Conservation (phyloP, 192 early-diverging fungal genomes). For the Mortierella hygrophila region DNA sequence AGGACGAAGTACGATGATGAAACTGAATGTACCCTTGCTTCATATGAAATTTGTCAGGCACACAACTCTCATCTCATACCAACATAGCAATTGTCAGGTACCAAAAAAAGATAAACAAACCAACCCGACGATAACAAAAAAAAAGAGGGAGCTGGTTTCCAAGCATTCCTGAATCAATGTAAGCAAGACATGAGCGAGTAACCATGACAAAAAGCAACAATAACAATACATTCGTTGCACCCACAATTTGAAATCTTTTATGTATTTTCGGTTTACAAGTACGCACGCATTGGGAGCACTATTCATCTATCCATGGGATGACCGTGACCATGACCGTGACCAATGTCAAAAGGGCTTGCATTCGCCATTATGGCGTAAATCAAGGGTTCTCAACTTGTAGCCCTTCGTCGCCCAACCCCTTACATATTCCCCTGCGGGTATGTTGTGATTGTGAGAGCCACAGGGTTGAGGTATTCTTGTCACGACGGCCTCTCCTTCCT, state of each 20-base stretch:
- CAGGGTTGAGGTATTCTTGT: not conserved
- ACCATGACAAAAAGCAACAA: not conserved
- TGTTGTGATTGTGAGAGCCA: not conserved
- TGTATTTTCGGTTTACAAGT: not conserved
- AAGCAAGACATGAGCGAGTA: not conserved
- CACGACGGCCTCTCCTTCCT: not conserved
- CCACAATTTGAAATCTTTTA: not conserved
- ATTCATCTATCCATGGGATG: no score
- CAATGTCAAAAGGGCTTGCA: no score
- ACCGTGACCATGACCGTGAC: no score
- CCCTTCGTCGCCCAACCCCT: not conserved
- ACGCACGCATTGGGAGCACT: no score
- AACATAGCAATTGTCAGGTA: slow-evolving; percentile 1
- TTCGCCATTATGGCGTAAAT: no score
- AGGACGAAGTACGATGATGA: not conserved
- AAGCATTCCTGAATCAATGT: slow-evolving; percentile 3
- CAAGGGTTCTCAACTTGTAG: no score
- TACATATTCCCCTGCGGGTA: not conserved
- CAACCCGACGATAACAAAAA: not conserved
- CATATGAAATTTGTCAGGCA: not conserved
- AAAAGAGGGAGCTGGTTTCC: not conserved
- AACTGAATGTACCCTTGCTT: not conserved
- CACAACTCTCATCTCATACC: not conserved
- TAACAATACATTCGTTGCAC: not conserved
- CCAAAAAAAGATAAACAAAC: not conserved